Conservation (phyloP, 1,284 basidiomycete genomes). For the Tilletiopsis washingtonensis region DNA sequence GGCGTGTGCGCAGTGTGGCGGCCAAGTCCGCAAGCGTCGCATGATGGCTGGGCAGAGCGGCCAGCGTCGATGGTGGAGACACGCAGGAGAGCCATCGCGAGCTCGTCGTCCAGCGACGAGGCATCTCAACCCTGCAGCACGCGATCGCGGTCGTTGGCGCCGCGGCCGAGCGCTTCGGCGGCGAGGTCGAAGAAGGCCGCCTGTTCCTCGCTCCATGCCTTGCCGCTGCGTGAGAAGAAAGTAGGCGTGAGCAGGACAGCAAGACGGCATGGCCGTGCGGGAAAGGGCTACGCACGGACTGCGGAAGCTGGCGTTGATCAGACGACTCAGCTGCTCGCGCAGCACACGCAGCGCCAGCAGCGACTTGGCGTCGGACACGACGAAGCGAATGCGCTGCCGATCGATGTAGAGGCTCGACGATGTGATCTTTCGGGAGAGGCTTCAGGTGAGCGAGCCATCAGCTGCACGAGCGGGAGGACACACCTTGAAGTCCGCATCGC, state of each 20-base stretch:
- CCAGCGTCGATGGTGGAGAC: too few relatives aligned
- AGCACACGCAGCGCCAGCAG: constrained; percentile 73
- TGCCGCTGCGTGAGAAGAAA: constrained; percentile 53
- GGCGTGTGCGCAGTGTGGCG: too few relatives aligned
- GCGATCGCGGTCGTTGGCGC: constrained; percentile 30
- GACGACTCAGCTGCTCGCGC: constrained; percentile 59
- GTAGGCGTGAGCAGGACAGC: neutral
- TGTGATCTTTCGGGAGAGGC: constrained; percentile 54
- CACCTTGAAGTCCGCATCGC: constrained; percentile 84
- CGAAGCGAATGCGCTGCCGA: constrained; percentile 69
- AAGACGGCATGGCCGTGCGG: too few relatives aligned
- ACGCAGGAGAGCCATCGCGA: too few relatives aligned
- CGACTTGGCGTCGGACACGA: constrained; percentile 58
- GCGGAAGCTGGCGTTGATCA: constrained; percentile 55
- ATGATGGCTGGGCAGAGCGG: too few relatives aligned
- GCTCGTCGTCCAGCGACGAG: too few relatives aligned
- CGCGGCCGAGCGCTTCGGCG: constrained; percentile 48
- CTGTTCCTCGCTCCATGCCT: constrained; percentile 58
- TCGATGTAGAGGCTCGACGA: constrained; percentile 71
- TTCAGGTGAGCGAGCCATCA: neutral
- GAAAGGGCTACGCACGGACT: constrained; percentile 11
- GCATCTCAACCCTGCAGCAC: constrained; percentile 11
- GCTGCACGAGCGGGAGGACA: constrained; percentile 10
- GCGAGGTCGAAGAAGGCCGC: constrained; percentile 56
- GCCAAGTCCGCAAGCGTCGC: too few relatives aligned